Base-by-base conservation (phyloP, 2,329 filamentous ascomycete genomes). In the Hymenoscyphus fraxineus region DNA sequence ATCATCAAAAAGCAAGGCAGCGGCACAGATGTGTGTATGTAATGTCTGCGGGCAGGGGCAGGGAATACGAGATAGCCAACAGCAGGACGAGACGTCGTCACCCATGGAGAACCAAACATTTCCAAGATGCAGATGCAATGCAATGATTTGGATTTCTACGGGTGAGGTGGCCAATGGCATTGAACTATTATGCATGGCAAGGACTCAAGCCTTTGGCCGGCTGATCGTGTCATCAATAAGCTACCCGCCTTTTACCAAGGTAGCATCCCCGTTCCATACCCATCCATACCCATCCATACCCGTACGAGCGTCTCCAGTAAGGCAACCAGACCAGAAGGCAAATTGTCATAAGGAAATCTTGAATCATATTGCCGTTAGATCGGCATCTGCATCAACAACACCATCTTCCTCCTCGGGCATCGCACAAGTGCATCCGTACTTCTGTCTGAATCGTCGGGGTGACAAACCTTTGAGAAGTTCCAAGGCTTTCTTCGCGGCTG, bases 381-480 rank as follows among this genome's bases (percentile, higher is more conserved):
- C 67, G 15, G 65, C 54, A 27, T 57, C 62, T 27, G 22, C 22
- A n/a, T 59, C 64, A 38, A n/a, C 60, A 35, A 58, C 64, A 13
- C 58, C 65, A 35, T 61, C 67, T 40, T 66, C 66, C 38, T 67
- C 58, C 31, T 58, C 69, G 35, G 19, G 35, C 15, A 38, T 56
- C 27, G 62, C 65, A 73, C 92, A 97, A 67, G 84, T 77, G 71
- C 93, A 96, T 1, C 78, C 78, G 72, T 85, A 91, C 68, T 75
- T 78, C 61, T 74, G 74, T 66, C 84, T 81, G 66, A 90, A 96
- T 62, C 88, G 83, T 9, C 80, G 80, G 6, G 80, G 76, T 2
- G 71, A 73, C 71, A 86, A 75, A 0, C 70, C 76, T 59, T 80
- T 72, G 40, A 89, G 65, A 64, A 75, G 73, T 2, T 78, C 75